Evolutionary conservation across 1,284 basidiomycete species (phyloP).

Genomic region (Lentinus polychrous): DNA sequence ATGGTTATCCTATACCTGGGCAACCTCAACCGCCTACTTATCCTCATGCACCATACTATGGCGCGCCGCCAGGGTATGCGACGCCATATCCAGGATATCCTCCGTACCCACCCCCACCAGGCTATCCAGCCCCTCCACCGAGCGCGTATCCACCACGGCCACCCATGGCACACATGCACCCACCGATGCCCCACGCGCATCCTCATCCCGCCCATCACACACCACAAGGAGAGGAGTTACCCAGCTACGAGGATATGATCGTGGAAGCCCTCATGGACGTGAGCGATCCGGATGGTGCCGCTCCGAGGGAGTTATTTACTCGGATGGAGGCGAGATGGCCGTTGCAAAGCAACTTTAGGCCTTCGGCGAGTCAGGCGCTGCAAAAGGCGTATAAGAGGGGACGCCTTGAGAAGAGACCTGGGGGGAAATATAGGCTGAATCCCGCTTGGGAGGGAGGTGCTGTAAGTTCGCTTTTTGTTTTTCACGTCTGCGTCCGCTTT

Average conservation of each 20-base stretch:
- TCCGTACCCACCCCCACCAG: constrained; percentile 19
- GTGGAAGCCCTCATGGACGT: constrained; percentile 64
- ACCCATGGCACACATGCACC: constrained; percentile 23
- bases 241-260: constrained; percentile 84
- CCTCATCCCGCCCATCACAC: constrained; percentile 22
- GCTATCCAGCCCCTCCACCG: constrained; percentile 35
- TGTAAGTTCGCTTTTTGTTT: constrained; percentile 35
- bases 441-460: constrained; percentile 72
- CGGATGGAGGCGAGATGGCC: constrained; percentile 78
- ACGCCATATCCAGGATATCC: constrained; percentile 19
- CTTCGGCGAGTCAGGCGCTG: constrained; percentile 76
- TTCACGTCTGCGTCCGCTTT: too few relatives aligned
- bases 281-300: constrained; percentile 60
- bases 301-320: constrained; percentile 71
- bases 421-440: constrained; percentile 68
- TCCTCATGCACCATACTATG: constrained; percentile 42
- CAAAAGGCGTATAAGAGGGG: constrained; percentile 78
- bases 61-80: constrained; percentile 19
- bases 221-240: constrained; percentile 52
- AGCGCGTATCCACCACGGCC: constrained; percentile 23
- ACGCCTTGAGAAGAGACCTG: constrained; percentile 60
- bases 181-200: constrained; percentile 13
- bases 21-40: constrained; percentile 27
- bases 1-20: constrained; percentile 17
- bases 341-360: constrained; percentile 78